A percentile compares a stretch with the other conserved stretches of the same genome.
Conservation (phyloP, 148 eudicot genomes). For the Vaccinium macrocarpon region DNA sequence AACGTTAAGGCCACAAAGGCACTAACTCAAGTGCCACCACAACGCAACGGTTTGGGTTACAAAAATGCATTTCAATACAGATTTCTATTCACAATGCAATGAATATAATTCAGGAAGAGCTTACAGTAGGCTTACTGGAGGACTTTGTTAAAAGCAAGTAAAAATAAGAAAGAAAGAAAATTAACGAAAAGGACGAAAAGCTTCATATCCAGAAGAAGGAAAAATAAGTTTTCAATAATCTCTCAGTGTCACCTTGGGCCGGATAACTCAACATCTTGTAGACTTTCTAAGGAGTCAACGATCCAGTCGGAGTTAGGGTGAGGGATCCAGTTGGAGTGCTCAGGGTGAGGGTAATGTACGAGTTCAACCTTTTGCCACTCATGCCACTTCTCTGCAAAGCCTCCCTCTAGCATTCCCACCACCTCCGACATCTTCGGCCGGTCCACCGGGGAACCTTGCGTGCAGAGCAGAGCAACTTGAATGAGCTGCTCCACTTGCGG, state of each 20-base stretch:
- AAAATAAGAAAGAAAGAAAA: not conserved
- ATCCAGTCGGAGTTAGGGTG: conserved; percentile 71
- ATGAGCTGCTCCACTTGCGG: conserved; percentile 76
- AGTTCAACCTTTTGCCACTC: conserved; percentile 95
- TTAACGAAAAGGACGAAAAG: not conserved
- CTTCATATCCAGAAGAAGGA: not conserved
- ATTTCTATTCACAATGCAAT: conserved; percentile 36
- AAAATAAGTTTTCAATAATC: not conserved
- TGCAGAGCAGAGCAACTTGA: conserved; percentile 77
- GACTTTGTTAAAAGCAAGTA: not conserved
- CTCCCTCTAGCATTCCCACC: conserved; percentile 84
- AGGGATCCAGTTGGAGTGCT: conserved; percentile 74
- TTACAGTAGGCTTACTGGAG: conserved; percentile 19
- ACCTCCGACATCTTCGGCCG: conserved; percentile 90
- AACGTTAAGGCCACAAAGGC: not conserved
- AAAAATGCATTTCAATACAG: conserved; percentile 29
- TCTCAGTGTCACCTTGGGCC: conserved; percentile 61
- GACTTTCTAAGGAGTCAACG: conserved; percentile 70
- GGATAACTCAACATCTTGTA: conserved; percentile 74
- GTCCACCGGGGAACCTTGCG: conserved; percentile 69
- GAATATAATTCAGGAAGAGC: conserved; percentile 15
- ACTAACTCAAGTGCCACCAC: not conserved
- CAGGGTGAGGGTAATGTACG: conserved; percentile 61
- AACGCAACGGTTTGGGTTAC: not conserved
- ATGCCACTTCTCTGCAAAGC: conserved; percentile 80